A percentile compares a stretch with the other conserved stretches of the same genome.
These are phyloP conservation scores for Trametes pubescens DNA, from an alignment of 1,284 basidiomycete species.

Conservation along the genomic window DNA sequence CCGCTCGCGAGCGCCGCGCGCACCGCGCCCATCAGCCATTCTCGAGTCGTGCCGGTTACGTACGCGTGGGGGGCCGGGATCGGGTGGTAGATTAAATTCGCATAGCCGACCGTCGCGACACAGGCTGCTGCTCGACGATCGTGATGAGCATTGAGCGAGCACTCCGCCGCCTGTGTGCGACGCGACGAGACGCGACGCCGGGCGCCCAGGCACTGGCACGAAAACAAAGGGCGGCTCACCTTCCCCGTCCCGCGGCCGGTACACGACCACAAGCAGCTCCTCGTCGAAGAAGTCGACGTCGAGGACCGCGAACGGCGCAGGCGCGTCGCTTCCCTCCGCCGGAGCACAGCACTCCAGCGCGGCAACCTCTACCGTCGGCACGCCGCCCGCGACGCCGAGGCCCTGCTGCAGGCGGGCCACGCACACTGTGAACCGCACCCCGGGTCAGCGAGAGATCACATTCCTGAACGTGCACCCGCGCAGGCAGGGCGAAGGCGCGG, in stretches of 20 bases:
- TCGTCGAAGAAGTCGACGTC: conserved; percentile 82
- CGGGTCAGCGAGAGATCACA: conserved; percentile 13
- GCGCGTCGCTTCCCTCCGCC: conserved; percentile 28
- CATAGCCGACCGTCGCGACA: conserved; percentile 68
- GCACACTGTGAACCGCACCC: conserved; percentile 30
- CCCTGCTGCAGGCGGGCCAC: conserved; percentile 37
- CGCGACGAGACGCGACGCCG: conserved; percentile 8
- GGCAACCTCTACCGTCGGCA: conserved; percentile 34
- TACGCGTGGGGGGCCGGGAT: conserved; percentile 53
- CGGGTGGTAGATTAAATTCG: conserved; percentile 62
- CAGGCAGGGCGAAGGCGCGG: conserved; percentile 13
- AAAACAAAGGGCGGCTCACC: neutral
- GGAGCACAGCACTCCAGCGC: conserved; percentile 36
- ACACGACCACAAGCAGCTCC: conserved; percentile 67
- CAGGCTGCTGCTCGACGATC: conserved; percentile 52
- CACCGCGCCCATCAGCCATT: conserved; percentile 67
- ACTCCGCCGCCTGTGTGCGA: conserved; percentile 2
- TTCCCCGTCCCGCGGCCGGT: conserved; percentile 40
- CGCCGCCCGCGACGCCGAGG: conserved; percentile 21
- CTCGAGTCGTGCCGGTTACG: conserved; percentile 62
- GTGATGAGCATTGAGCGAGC: conserved; percentile 35
- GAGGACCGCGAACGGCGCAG: conserved; percentile 55
- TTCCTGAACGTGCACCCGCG: conserved; percentile 27
- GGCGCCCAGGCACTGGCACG: conserved; percentile 35
- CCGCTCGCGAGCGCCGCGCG: conserved; percentile 61